Evolutionary conservation across 2,329 filamentous ascomycete genomes (phyloP).

Genomic region (Ophiostoma sp.): DNA sequence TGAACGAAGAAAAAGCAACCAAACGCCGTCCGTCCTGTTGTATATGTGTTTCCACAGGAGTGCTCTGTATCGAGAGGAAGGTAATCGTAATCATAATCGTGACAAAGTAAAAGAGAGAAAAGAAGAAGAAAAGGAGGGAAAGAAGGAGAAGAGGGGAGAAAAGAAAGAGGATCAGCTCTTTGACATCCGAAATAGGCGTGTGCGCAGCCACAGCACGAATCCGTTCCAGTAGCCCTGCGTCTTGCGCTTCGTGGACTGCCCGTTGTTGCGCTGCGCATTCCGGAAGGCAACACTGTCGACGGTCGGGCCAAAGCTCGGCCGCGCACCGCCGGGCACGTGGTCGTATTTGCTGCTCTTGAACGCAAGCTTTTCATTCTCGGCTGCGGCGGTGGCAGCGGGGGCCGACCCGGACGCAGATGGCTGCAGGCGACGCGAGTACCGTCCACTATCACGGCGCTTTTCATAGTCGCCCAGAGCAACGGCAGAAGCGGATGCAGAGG

Average conservation of each 20-base stretch:
- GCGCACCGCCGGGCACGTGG: conserved; percentile 34
- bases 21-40: conserved; percentile 8
- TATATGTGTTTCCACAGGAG: not conserved
- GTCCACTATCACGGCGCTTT: conserved; percentile 14
- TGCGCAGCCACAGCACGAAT: conserved; percentile 60
- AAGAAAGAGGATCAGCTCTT: not conserved
- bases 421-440: conserved; percentile 22
- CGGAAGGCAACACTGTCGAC: conserved; percentile 44
- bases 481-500: conserved; percentile 25
- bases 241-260: conserved; percentile 47
- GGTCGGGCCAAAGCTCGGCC: conserved; percentile 33
- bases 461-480: conserved; percentile 23
- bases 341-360: conserved; percentile 47
- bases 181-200: conserved; percentile 41
- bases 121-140: not conserved
- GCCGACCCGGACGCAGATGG: conserved; percentile 2
- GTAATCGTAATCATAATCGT: conserved; percentile 2
- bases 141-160: not conserved
- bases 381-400: not conserved
- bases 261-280: conserved; percentile 39
- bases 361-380: conserved; percentile 37
- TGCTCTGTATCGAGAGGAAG: conserved; percentile 6
- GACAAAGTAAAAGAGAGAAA: not conserved
- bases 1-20: not conserved
- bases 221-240: conserved; percentile 58